phyloP scores from a whole-genome alignment of 2,329 filamentous ascomycete genomes.

The Coniella lustricola region DNA sequence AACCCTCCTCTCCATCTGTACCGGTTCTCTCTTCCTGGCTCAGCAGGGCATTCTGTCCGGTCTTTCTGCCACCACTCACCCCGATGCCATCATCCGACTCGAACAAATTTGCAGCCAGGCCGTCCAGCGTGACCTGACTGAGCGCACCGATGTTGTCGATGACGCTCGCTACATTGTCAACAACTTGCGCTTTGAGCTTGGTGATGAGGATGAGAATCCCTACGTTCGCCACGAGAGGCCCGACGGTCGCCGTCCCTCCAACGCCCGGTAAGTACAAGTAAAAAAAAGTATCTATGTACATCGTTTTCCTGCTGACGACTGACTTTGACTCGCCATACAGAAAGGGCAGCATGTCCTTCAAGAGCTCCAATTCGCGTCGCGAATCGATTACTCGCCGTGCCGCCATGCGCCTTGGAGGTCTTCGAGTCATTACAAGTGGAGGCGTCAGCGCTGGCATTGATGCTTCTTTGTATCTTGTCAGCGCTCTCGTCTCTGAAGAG shows the following conservation, averaged over 20 bases:
- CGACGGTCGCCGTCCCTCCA: slow-evolving; percentile 55
- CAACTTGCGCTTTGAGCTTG: slow-evolving; percentile 80
- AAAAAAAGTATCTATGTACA: not conserved
- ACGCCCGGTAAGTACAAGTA: slow-evolving; percentile 44
- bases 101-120: slow-evolving; percentile 75
- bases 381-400: slow-evolving; percentile 76
- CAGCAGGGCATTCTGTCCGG: slow-evolving; percentile 71
- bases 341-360: slow-evolving; percentile 80
- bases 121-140: slow-evolving; percentile 60
- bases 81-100: slow-evolving; percentile 71
- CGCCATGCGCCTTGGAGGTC: slow-evolving; percentile 62
- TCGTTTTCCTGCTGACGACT: not conserved
- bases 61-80: slow-evolving; percentile 74
- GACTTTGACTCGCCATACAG: slow-evolving; percentile 30
- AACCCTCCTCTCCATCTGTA: slow-evolving; percentile 73
- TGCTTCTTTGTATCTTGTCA: slow-evolving; percentile 77
- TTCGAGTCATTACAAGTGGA: slow-evolving; percentile 71
- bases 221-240: slow-evolving; percentile 68
- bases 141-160: slow-evolving; percentile 78
- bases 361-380: slow-evolving; percentile 64
- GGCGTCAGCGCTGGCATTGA: slow-evolving; percentile 76
- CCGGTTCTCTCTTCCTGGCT: slow-evolving; percentile 70
- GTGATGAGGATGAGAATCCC: slow-evolving; percentile 74
- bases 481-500: slow-evolving; percentile 71
- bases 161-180: slow-evolving; percentile 81